Percentiles rank a stretch among this genome's conserved stretches.
Evolutionary conservation across 768 basidiomycete genomes (phyloP).

Genomic region (Leccinum uliginosum): DNA sequence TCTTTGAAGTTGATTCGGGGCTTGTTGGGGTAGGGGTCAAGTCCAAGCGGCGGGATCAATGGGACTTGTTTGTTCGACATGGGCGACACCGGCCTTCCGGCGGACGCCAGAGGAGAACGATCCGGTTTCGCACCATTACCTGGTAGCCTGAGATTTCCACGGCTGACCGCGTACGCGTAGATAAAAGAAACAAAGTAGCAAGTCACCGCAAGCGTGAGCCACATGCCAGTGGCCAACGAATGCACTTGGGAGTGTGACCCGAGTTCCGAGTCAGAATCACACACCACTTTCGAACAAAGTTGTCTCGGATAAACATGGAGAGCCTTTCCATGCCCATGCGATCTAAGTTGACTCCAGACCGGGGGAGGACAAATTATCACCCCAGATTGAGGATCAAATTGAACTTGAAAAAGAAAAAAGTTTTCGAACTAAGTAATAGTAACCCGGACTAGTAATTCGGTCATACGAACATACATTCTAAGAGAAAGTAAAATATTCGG

Average conservation of each 20-base stretch:
- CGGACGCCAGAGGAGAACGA: background rate
- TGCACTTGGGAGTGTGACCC: too few relatives aligned
- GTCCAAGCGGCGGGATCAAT: background rate
- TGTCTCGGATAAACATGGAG: background rate
- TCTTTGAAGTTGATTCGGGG: slow-evolving; percentile 51
- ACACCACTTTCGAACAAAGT: background rate
- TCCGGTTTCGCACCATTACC: background rate
- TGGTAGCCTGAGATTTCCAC: background rate
- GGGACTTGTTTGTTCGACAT: background rate
- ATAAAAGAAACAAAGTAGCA: slow-evolving; percentile 4
- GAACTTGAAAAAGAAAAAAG: background rate
- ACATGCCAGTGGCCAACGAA: slow-evolving; percentile 4
- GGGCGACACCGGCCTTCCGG: background rate
- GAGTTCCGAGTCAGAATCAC: too few relatives aligned
- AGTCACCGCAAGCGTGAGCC: background rate
- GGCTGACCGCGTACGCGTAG: slow-evolving; percentile 15
- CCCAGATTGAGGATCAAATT: background rate
- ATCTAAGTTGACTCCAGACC: background rate
- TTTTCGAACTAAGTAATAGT: too few relatives aligned
- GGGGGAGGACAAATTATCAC: too few relatives aligned
- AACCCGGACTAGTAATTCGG: background rate
- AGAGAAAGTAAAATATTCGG: background rate
- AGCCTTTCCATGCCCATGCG: too few relatives aligned
- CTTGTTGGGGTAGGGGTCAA: slow-evolving; percentile 43
- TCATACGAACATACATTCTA: background rate